Base-by-base conservation (phyloP, 176 grass and related monocot species). In the Dactylis glomerata region DNA sequence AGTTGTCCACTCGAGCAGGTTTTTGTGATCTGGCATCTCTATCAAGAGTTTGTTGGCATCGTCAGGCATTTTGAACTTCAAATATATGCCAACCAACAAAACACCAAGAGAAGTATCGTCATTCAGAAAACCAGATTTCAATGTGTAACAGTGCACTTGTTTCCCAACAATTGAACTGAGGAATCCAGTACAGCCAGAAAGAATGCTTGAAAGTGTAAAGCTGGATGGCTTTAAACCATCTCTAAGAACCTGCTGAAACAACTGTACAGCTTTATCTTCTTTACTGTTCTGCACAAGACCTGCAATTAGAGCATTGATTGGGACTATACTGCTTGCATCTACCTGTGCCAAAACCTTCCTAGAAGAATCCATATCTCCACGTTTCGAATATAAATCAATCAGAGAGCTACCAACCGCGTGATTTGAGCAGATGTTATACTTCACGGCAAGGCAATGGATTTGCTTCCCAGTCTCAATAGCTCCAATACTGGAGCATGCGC, bases 381-480 rank as follows among this genome's bases (percentile, higher is more conserved):
- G 68, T 44, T 92, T 94, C 73, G 90, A 84, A 88, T 94, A 94
- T 23, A 92, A 83, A 45, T 88, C 90, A 77, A 92, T 87, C n/a
- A 94, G 87, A 22, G 90, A 92, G 36, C 90, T 94, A 69, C 78
- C 79, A 70, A 90, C 85, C 77, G 72, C 81, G 3, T 80, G 73
- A 76, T 90, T 92, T 83, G 90, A 88, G 80, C 45, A 77, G 6
- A 92, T 30, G 81, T 27, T 71, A 75, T 68, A 88, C 75, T 94
- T 94, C 77, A 89, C 57, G 38, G 78, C 38, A 42, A 82, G 51
- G 6, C 84, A 92, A 16, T 94, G 89, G 15, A 94, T 89, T 34
- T 94, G 89, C 81, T 79, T 94, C 85, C 92, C 92, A 70, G 75
- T 81, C 68, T 94, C 92, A 12, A 77, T 80, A 82, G 81, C 87